phyloP scores from a whole-genome alignment of 805 yeast species.

The Candida koratica region DNA sequence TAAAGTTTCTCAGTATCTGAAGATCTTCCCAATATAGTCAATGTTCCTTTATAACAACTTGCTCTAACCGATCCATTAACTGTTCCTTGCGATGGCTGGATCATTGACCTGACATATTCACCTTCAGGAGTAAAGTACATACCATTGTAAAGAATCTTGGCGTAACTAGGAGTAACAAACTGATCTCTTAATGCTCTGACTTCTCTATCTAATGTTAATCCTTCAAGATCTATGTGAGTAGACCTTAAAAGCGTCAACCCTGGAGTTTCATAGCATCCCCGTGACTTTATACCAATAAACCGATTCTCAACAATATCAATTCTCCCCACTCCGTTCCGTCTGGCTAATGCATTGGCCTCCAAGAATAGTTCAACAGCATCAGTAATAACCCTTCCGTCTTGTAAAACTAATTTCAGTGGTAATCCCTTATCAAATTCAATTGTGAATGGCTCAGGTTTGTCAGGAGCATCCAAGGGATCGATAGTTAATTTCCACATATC shows the following conservation, averaged over 20 bases:
- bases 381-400: conserved; percentile 58
- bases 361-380: conserved; percentile 90
- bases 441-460: conserved; percentile 82
- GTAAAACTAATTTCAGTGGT: conserved; percentile 76
- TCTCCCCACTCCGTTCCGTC: conserved; percentile 99
- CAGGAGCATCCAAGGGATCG: conserved; percentile 95
- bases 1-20: conserved; percentile 94
- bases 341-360: conserved; percentile 90
- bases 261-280: conserved; percentile 99
- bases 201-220: conserved; percentile 94
- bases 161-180: conserved; percentile 89
- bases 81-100: conserved; percentile 88
- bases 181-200: conserved; percentile 95
- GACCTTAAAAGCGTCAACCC: conserved; percentile 92
- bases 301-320: conserved; percentile 98
- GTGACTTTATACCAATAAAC: conserved; percentile 96
- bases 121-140: conserved; percentile 98
- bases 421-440: conserved; percentile 81
- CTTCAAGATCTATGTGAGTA: conserved; percentile 95
- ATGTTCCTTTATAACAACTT: conserved; percentile 85
- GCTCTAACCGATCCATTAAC: conserved; percentile 97
- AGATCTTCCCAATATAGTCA: conserved; percentile 85
- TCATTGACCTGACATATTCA: conserved; percentile 91
- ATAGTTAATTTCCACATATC: conserved; percentile 99
- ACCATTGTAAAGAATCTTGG: conserved; percentile 92